Base-by-base conservation (phyloP, 768 basidiomycete species). In the Psilocybe sp. region DNA sequence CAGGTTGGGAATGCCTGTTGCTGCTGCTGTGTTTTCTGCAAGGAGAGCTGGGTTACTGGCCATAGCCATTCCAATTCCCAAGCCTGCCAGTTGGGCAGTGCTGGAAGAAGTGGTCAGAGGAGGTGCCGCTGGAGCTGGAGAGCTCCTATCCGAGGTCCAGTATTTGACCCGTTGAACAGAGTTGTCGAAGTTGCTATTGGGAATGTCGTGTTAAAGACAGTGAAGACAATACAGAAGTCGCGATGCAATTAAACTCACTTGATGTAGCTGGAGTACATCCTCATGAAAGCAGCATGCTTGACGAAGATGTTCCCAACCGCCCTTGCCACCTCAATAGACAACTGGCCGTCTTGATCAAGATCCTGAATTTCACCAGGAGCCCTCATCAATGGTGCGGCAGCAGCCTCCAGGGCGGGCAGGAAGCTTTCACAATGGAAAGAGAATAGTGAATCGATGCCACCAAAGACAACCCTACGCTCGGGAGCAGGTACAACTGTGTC, bases 211-310 rank as follows among this genome's bases (percentile, higher is more conserved):
- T 49, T 50, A 44, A 43, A n/a, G n/a, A 49, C 28, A 46, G 40
- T 35, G 40, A n/a, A 23, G 31, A 28, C 23, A 28, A 39, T 36
- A 44, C 28, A 41, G 12, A n/a, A n/a, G n/a, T n/a, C n/a, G n/a
- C n/a, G n/a, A 18, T n/a, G 37, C 32, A 47, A 47, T 44, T 34
- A 19, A 12, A 52, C 54, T 64, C 65, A 93, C 92, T 98, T 98
- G 77, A 96, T 96, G 65, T 98, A 99, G 39, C 88, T 89, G 31
- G 93, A 94, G 66, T 99, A 99, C 89, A 98, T 98, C 72, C 78
- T 91, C 91, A 99, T 92, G 74, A 98, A 98, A 4, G 96, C 93
- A 28, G 93, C 91, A 67, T 99, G 94, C 46, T 87, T 89, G 47
- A 92, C 72, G 68, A 98, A 99, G 41, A 91, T 93, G 50, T 86